These are phyloP conservation scores for Creolimax fragrantissima DNA, from an alignment of 78 protist genomes.

Conservation along the genomic window DNA sequence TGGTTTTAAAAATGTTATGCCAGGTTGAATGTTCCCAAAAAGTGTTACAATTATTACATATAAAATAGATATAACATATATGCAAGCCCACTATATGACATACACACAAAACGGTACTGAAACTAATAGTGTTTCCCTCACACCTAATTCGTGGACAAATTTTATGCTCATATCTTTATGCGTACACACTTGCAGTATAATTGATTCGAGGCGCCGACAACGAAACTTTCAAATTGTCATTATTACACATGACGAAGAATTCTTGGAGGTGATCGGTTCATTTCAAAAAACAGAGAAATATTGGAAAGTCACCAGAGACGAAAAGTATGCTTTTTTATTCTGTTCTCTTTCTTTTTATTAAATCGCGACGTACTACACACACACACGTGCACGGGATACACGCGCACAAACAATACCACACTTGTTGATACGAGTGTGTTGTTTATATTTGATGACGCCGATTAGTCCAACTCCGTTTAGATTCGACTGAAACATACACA, in stretches of 20 bases:
- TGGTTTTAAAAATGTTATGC: too few species aligned
- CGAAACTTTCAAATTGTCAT: conserved; percentile 90
- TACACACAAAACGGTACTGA: too few species aligned
- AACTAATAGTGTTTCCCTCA: too few species aligned
- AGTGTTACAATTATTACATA: too few species aligned
- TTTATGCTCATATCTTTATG: neutral
- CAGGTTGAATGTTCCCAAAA: too few species aligned
- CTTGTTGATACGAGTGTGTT: neutral
- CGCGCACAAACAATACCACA: neutral
- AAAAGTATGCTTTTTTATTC: neutral
- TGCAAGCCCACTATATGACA: neutral
- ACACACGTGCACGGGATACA: neutral
- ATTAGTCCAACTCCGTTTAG: neutral
- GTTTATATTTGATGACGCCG: neutral
- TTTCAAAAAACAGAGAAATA: neutral
- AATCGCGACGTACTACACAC: neutral
- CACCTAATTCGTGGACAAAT: neutral
- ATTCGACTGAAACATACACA: too few species aligned
- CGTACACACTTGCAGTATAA: conserved; percentile 24
- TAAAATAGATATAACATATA: neutral
- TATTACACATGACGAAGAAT: conserved; percentile 98
- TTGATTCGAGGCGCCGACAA: conserved; percentile 52
- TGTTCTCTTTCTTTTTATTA: too few species aligned
- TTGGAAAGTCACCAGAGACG: neutral
- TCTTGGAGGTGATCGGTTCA: conserved; percentile 22